Base-by-base conservation (phyloP, 768 basidiomycete genomes). In the Leccinum rimulosum region DNA sequence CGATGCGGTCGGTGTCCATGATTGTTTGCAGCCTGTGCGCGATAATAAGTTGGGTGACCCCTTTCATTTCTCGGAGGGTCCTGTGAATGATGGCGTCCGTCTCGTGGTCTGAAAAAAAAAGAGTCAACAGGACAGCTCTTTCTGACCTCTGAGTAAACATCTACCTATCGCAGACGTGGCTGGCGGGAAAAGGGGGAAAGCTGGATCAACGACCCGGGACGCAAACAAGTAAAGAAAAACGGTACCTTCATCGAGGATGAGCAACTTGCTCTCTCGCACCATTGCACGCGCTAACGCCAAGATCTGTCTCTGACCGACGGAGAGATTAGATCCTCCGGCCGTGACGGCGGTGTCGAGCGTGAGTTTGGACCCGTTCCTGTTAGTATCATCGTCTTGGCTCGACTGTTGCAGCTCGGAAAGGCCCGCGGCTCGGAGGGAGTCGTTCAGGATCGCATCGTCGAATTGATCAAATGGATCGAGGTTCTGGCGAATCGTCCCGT, bases 381-480 rank as follows among this genome's bases (percentile, higher is more conserved):
- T 33, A 11, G 31, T 33, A 11, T 11, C 31, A 11, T 33, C 31
- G 22, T 22, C 22, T 22, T 33, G 11, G 31, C 31, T 33, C 31
- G 31, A 33, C 31, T 33, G 31, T 33, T 33, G 31, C 31, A 33
- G 55, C 27, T 27, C 27, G 27, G 70, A 72, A 8, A 77, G 68
- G 6, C 79, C 80, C 0, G 77, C 77, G 3, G 78, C 66, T 22
- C 74, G 75, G 30, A 81, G 64, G 0, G 76, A 77, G 25, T 71
- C 70, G 59, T 79, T 72, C 14, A 81, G 66, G 1, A 69, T 69
- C 3, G 74, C 71, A 54, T 83, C 81, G 47, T 82, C 78, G 56
- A 77, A 70, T 61, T 83, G 76, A 5, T 69, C 74, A 63, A 82
- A 83, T 4, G 80, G 79, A 66, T 83, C 82, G 27, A 83, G 71